Conservation (phyloP, 768 basidiomycete genomes). For the Mycena pura region DNA sequence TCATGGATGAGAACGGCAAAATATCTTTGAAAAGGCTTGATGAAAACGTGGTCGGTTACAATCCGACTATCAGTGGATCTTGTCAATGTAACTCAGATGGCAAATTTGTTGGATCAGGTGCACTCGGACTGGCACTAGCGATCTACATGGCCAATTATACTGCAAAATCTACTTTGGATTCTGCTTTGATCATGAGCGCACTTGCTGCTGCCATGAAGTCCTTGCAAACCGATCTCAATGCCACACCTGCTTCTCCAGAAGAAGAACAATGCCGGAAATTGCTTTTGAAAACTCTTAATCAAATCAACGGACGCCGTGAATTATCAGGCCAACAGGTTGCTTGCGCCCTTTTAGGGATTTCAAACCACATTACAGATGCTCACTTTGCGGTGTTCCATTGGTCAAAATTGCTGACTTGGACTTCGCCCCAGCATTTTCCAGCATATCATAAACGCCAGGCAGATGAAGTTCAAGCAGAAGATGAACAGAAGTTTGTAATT, state of each 20-base stretch:
- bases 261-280: conserved; percentile 6
- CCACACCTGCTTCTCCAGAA: background rate
- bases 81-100: conserved; percentile 25
- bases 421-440: background rate
- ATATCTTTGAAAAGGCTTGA: conserved; percentile 7
- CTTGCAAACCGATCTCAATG: too few relatives aligned
- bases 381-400: conserved; percentile 16
- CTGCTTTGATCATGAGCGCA: conserved; percentile 21
- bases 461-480: too few relatives aligned
- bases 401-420: conserved; percentile 14
- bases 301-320: conserved; percentile 16
- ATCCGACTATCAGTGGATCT: conserved; percentile 4
- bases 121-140: conserved; percentile 7
- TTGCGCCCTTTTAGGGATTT: conserved; percentile 5
- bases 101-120: conserved; percentile 23
- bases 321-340: conserved; percentile 21
- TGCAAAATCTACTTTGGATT: conserved; percentile 12
- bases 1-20: conserved; percentile 24
- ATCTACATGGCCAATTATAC: conserved; percentile 17
- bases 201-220: conserved; percentile 12
- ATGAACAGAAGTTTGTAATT: too few relatives aligned
- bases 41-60: conserved; percentile 13
- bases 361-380: conserved; percentile 15
- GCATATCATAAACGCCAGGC: background rate
- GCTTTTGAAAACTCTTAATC: conserved; percentile 19